Percentiles rank a stretch among this genome's conserved stretches.
phyloP scores from a whole-genome alignment of 352 stramenopile genomes.

The Globisporangium uncinulatum region DNA sequence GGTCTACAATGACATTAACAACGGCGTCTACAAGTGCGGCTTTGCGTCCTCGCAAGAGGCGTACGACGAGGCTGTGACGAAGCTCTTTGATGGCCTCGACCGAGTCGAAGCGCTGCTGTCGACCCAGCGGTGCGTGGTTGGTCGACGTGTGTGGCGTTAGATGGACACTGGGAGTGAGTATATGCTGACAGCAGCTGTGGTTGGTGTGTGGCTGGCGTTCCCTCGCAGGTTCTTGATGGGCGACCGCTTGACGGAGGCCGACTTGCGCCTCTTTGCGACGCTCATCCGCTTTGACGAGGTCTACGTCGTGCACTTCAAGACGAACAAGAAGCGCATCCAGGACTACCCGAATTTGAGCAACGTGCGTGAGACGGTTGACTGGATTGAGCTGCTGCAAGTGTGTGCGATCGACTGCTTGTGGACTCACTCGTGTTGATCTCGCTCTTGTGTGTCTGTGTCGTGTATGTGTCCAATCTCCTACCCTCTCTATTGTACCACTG shows the following conservation, averaged over 20 bases:
- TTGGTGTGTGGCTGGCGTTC: too few relatives aligned
- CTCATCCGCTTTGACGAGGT: constrained; percentile 81
- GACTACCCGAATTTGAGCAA: constrained; percentile 87
- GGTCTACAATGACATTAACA: constrained; percentile 92
- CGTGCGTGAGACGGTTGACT: constrained; percentile 23
- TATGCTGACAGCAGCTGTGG: neutral
- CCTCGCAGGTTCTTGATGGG: constrained; percentile 57
- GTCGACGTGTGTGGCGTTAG: too few relatives aligned
- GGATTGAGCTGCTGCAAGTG: too few relatives aligned
- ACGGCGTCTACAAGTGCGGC: constrained; percentile 90
- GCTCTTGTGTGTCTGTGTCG: constrained; percentile 3
- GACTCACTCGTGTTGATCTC: neutral
- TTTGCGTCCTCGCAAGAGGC: constrained; percentile 86
- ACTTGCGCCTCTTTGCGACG: constrained; percentile 78
- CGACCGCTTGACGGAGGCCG: constrained; percentile 67
- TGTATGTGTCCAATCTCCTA: too few relatives aligned
- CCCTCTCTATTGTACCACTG: too few relatives aligned
- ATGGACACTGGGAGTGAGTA: neutral
- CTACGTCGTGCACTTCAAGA: constrained; percentile 87
- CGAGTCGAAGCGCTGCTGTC: constrained; percentile 61
- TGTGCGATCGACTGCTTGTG: neutral
- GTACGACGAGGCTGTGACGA: constrained; percentile 79
- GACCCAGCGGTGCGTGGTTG: constrained; percentile 55
- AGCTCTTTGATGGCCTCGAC: constrained; percentile 68
- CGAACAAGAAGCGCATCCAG: constrained; percentile 85